phyloP scores from a whole-genome alignment of 1,284 basidiomycete genomes.

The Malassezia dermatis region DNA sequence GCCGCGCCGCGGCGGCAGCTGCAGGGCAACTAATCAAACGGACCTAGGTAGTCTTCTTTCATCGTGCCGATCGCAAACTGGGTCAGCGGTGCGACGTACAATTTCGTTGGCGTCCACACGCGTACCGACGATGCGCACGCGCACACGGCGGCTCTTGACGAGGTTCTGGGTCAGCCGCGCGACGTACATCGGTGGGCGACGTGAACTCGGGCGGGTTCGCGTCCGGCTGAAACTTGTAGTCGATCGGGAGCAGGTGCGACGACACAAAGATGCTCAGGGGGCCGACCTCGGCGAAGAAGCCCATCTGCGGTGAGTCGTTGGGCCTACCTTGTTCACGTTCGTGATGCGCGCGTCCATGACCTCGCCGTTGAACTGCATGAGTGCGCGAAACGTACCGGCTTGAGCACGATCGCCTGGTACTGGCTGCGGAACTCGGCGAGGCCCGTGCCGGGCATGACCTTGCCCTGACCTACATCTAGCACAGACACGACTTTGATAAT shows the following conservation, averaged over 20 bases:
- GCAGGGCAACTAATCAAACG: slow-evolving; percentile 24
- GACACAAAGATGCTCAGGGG: slow-evolving; percentile 59
- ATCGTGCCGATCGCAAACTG: slow-evolving; percentile 44
- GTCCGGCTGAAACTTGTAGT: slow-evolving; percentile 53
- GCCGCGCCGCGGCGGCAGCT: background rate
- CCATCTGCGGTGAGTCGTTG: slow-evolving; percentile 61
- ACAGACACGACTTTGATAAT: slow-evolving; percentile 84
- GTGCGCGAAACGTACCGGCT: slow-evolving; percentile 23
- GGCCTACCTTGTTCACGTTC: slow-evolving; percentile 81
- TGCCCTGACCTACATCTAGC: slow-evolving; percentile 48
- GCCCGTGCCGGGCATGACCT: slow-evolving; percentile 80
- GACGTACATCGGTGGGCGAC: slow-evolving; percentile 25
- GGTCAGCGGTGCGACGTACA: slow-evolving; percentile 16
- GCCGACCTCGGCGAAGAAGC: slow-evolving; percentile 92
- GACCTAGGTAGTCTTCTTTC: slow-evolving; percentile 46
- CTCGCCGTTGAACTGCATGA: slow-evolving; percentile 86
- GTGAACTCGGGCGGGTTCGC: slow-evolving; percentile 45
- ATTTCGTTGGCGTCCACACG: slow-evolving; percentile 95
- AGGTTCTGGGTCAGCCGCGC: slow-evolving; percentile 15
- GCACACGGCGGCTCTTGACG: slow-evolving; percentile 80
- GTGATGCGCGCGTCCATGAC: slow-evolving; percentile 93
- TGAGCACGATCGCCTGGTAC: slow-evolving; percentile 45
- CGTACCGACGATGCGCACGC: slow-evolving; percentile 91
- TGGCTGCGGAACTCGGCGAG: slow-evolving; percentile 68
- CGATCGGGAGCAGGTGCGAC: slow-evolving; percentile 62